Conservation (phyloP, 495 filamentous ascomycete species). For the Neurospora sp. region DNA sequence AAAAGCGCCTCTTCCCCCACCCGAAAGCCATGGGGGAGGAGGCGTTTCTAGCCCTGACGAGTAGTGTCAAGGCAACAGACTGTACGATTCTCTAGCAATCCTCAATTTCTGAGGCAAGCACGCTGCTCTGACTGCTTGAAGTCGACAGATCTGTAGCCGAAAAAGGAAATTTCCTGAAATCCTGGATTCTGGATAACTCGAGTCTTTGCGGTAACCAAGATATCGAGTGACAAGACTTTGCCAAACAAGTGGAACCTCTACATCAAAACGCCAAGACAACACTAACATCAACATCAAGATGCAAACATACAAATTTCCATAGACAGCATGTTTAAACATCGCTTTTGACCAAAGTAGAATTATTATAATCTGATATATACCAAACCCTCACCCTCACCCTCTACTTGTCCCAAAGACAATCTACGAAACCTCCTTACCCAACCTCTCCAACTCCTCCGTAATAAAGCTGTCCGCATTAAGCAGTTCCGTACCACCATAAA, state of each 20-base stretch:
- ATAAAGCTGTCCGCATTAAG: slow-evolving; percentile 87
- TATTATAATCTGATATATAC: background rate
- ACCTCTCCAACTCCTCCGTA: slow-evolving; percentile 60
- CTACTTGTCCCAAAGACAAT: background rate
- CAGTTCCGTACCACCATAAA: slow-evolving; percentile 94
- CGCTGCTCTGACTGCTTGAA: too few species aligned
- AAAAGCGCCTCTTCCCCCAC: too few species aligned
- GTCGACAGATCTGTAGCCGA: too few species aligned
- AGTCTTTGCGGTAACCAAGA: too few species aligned
- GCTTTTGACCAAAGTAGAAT: background rate
- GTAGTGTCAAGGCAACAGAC: too few species aligned
- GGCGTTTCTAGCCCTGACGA: too few species aligned
- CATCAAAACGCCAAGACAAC: background rate
- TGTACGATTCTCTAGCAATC: too few species aligned
- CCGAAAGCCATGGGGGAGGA: too few species aligned
- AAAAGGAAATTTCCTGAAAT: too few species aligned
- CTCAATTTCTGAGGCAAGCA: too few species aligned
- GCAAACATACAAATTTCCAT: background rate
- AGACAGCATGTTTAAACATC: background rate
- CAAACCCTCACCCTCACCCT: background rate
- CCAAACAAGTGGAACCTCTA: background rate
- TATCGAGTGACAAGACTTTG: background rate
- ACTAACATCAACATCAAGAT: background rate
- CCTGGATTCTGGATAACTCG: too few species aligned
- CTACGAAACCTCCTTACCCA: slow-evolving; percentile 49